Percentiles rank a stretch among this genome's conserved stretches.
Evolutionary conservation across 768 basidiomycete species (phyloP).

Genomic region (Panellus pusillus): DNA sequence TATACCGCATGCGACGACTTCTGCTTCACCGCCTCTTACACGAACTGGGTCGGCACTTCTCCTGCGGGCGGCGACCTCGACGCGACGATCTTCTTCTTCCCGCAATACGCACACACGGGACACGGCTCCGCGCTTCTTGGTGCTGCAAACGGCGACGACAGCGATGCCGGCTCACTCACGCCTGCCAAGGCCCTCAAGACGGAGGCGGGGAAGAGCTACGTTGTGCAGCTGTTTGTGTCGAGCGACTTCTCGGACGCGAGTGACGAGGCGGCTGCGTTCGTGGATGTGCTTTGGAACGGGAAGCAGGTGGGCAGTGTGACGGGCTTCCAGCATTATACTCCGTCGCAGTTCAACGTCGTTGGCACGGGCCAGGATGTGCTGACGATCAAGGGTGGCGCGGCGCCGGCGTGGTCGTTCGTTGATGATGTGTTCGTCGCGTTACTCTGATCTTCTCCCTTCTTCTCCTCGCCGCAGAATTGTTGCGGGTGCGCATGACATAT

Average conservation of each 20-base stretch:
- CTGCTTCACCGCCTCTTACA: constrained; percentile 12
- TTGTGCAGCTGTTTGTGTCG: constrained; percentile 13
- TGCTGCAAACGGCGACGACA: constrained; percentile 8
- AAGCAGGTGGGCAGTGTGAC: constrained; percentile 9
- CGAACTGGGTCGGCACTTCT: constrained; percentile 17
- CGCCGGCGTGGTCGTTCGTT: constrained; percentile 22
- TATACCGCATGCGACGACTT: constrained; percentile 13
- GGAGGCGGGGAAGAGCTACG: constrained; percentile 8
- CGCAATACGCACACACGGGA: constrained; percentile 15
- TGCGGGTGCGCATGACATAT: no score
- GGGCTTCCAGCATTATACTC: constrained; percentile 6
- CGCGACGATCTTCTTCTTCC: constrained; percentile 18
- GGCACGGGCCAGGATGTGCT: constrained; percentile 14
- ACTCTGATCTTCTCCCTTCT: no score
- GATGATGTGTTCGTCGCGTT: constrained; percentile 8
- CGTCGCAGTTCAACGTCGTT: constrained; percentile 3
- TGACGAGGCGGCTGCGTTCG: constrained; percentile 7
- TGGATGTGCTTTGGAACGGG: constrained; percentile 19
- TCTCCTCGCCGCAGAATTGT: no score
- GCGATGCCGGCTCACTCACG: constrained; percentile 10
- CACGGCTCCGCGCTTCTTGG: constrained; percentile 14
- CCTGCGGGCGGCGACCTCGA: constrained; percentile 5
- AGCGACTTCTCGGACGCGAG: constrained; percentile 7
- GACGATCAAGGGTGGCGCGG: constrained; percentile 15
- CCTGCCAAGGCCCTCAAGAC: constrained; percentile 13